Evolutionary conservation across 2,329 filamentous ascomycete species (phyloP).

Genomic region (Polychaeton citri): DNA sequence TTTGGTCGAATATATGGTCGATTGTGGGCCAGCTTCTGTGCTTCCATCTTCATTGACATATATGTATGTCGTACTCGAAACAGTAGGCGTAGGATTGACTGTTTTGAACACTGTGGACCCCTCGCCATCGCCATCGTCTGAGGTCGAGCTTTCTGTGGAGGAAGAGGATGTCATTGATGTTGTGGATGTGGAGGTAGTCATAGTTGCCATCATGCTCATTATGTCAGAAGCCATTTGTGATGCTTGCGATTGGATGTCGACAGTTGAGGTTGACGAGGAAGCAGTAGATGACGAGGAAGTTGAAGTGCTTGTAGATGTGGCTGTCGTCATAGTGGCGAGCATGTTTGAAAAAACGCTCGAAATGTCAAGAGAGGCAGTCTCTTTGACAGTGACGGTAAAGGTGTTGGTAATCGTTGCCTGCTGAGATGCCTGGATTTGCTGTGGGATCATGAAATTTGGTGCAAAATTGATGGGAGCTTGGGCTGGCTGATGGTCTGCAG

Average conservation of each 20-base stretch:
- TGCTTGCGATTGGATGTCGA: background rate
- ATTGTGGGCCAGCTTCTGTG: background rate
- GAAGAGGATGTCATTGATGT: background rate
- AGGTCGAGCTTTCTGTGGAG: too few relatives aligned
- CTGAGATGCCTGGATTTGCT: constrained; percentile 1
- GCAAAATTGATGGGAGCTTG: constrained; percentile 16
- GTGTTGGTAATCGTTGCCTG: background rate
- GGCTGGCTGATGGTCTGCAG: constrained; percentile 7
- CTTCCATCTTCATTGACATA: background rate
- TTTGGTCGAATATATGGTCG: background rate
- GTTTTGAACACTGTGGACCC: background rate
- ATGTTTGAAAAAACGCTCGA: background rate
- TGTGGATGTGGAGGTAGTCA: background rate
- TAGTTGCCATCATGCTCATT: background rate
- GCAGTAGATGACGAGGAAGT: background rate
- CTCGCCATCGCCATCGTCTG: too few relatives aligned
- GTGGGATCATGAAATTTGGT: constrained; percentile 19
- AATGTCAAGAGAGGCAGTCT: background rate
- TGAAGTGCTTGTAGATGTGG: background rate
- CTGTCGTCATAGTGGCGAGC: background rate
- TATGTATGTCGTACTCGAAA: background rate
- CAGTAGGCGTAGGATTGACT: background rate
- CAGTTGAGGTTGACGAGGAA: background rate
- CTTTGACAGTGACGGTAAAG: background rate
- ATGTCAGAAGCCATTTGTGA: background rate